phyloP scores from a whole-genome alignment of 148 eudicot genomes.

The Euryodendron excelsum region DNA sequence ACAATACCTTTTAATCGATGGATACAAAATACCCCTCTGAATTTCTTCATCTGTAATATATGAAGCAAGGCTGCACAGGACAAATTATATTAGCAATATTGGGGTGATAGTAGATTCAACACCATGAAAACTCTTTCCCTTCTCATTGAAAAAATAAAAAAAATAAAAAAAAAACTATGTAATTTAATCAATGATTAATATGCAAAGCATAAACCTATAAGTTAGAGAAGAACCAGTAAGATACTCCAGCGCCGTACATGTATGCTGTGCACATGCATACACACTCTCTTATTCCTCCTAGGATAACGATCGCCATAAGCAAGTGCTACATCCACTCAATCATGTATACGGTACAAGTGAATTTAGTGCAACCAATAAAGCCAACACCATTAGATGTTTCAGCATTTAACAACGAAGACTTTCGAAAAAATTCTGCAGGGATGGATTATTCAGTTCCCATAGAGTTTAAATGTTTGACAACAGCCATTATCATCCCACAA shows the following conservation, averaged over 20 bases:
- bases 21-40: slow-evolving; percentile 73
- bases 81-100: slow-evolving; percentile 2
- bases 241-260: not conserved
- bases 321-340: not conserved
- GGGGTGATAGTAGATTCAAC: not conserved
- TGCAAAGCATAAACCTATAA: not conserved
- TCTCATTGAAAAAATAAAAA: not conserved
- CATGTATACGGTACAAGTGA: not conserved
- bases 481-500: not conserved
- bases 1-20: slow-evolving; percentile 65
- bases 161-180: not conserved
- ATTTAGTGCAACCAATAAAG: not conserved
- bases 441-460: too few relatives aligned
- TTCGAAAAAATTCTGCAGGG: too few relatives aligned
- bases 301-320: not conserved
- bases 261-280: not conserved
- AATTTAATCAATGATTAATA: not conserved
- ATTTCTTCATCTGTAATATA: slow-evolving; percentile 90
- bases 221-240: not conserved
- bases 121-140: not conserved
- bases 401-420: not conserved
- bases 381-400: not conserved
- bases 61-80: slow-evolving; percentile 78
- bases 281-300: not conserved
- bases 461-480: too few relatives aligned